Evolutionary conservation across 257 asterid genomes (phyloP).

Genomic region (Sherardia arvensis): DNA sequence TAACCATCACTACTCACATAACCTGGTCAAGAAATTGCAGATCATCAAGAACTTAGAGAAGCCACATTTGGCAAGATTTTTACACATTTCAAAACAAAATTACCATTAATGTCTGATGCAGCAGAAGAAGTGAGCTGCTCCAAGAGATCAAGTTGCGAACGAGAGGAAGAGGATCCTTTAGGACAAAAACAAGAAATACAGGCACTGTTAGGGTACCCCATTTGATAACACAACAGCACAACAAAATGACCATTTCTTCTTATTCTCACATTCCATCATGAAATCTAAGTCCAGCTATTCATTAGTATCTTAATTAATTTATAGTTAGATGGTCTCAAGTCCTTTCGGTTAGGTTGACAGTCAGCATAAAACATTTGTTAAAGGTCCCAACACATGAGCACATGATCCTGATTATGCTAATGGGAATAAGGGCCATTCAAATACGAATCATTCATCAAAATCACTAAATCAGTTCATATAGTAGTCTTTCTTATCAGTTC

Average conservation of each 20-base stretch:
- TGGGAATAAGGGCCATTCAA: background rate
- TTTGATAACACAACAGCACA: background rate
- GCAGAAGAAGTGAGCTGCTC: conserved; percentile 71
- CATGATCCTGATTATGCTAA: background rate
- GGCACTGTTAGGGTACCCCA: background rate
- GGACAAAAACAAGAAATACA: conserved; percentile 1
- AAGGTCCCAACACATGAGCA: background rate
- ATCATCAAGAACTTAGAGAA: background rate
- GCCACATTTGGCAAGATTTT: background rate
- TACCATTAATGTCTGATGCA: conserved; percentile 41
- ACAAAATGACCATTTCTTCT: background rate
- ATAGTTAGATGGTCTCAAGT: background rate
- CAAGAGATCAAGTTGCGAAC: conserved; percentile 67
- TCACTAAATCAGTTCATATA: background rate
- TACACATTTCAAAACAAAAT: background rate
- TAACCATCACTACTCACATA: conserved; percentile 54
- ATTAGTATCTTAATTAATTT: background rate
- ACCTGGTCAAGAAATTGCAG: conserved; percentile 28
- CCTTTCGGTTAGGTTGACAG: background rate
- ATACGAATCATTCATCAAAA: background rate
- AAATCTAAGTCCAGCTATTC: background rate
- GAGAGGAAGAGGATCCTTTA: conserved; percentile 66
- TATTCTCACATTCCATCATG: background rate
- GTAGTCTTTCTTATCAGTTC: background rate
- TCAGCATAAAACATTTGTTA: background rate